Conservation (phyloP, 768 basidiomycete species). For the Harrya chromipes region DNA sequence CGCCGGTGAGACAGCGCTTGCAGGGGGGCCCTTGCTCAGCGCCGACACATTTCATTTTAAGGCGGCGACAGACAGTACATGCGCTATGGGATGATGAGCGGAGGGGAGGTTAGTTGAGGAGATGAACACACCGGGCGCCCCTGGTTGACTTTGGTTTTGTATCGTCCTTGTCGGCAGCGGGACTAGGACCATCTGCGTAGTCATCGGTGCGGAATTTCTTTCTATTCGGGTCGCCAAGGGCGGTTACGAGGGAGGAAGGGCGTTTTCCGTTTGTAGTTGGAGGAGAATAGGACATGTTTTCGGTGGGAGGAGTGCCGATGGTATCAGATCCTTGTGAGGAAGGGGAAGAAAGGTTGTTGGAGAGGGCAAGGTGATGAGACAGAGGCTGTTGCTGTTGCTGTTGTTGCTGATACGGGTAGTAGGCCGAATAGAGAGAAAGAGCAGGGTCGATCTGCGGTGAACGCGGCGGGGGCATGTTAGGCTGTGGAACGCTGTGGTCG, state of each 20-base stretch:
- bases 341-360: conserved; percentile 67
- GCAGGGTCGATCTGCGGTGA: conserved; percentile 71
- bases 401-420: conserved; percentile 54
- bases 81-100: conserved; percentile 49
- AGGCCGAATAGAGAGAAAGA: conserved; percentile 61
- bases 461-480: conserved; percentile 44
- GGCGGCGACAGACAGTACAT: conserved; percentile 85
- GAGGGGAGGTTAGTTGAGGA: not conserved
- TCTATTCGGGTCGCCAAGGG: conserved; percentile 38
- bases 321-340: conserved; percentile 79
- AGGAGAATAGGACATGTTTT: conserved; percentile 49
- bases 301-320: conserved; percentile 69
- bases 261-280: conserved; percentile 65
- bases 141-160: conserved; percentile 79
- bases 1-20: conserved; percentile 75
- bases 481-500: conserved; percentile 39
- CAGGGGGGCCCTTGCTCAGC: conserved; percentile 90
- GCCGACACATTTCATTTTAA: conserved; percentile 93
- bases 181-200: conserved; percentile 46
- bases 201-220: conserved; percentile 65
- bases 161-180: conserved; percentile 57
- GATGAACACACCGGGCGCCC: conserved; percentile 65
- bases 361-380: conserved; percentile 53
- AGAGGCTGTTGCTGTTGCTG: conserved; percentile 46
- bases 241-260: conserved; percentile 46